These are phyloP conservation scores for Phyllosticta paracitricarpa DNA, from an alignment of 2,329 filamentous ascomycete genomes.

Conservation along the genomic window DNA sequence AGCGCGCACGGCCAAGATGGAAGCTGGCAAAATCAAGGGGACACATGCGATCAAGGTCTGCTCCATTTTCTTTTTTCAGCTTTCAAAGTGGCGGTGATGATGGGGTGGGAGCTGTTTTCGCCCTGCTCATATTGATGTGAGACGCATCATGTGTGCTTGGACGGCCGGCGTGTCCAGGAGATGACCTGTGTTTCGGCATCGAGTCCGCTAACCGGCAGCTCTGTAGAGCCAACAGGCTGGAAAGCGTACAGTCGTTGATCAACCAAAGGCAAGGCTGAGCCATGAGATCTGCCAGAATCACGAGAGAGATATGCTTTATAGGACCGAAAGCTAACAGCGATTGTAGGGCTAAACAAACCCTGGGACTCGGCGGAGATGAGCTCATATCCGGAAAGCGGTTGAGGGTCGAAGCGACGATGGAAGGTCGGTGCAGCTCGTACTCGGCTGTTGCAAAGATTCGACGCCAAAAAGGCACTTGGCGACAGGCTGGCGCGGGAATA, in stretches of 20 bases:
- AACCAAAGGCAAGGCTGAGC: slow-evolving; percentile 13
- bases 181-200: neutral
- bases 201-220: slow-evolving; percentile 3
- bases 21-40: slow-evolving; percentile 38
- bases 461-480: neutral
- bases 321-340: slow-evolving; percentile 9
- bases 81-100: slow-evolving; percentile 9
- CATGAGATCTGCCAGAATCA: slow-evolving; percentile 3
- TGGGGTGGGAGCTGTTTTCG: slow-evolving; percentile 2
- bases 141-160: neutral
- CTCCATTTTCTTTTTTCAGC: slow-evolving; percentile 7
- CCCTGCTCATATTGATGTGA: neutral
- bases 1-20: slow-evolving; percentile 38
- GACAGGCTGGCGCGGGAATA: neutral
- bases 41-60: slow-evolving; percentile 31
- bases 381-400: slow-evolving; percentile 2
- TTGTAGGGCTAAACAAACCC: slow-evolving; percentile 5
- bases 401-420: neutral
- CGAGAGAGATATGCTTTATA: neutral
- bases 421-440: neutral
- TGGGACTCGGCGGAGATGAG: slow-evolving; percentile 7
- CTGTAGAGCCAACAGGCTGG: slow-evolving; percentile 2
- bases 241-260: slow-evolving; percentile 10
- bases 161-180: neutral
- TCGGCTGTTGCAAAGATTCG: neutral